phyloP scores from a whole-genome alignment of 2,329 filamentous ascomycete species.

The Trichoderma sp. region DNA sequence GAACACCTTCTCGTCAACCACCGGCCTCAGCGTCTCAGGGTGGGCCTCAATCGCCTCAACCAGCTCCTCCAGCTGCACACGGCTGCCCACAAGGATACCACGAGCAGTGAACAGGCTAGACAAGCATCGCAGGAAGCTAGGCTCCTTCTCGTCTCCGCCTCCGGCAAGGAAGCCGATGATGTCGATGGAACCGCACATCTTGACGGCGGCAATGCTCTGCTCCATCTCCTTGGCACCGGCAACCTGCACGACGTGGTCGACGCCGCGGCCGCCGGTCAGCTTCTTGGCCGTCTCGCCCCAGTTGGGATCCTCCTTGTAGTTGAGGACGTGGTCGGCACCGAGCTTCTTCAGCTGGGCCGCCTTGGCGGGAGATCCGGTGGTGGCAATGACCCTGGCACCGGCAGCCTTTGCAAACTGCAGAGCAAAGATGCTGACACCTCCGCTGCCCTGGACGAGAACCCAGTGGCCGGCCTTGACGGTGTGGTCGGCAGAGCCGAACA shows the following conservation, averaged over 20 bases:
- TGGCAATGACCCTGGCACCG: conserved; percentile 51
- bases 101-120: conserved; percentile 43
- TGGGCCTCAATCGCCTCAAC: conserved; percentile 50
- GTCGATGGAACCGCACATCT: conserved; percentile 48
- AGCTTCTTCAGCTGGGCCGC: conserved; percentile 45
- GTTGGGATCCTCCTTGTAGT: conserved; percentile 48
- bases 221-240: conserved; percentile 46
- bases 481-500: conserved; percentile 56
- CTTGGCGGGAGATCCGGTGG: conserved; percentile 50
- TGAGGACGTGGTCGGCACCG: conserved; percentile 52
- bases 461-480: conserved; percentile 54
- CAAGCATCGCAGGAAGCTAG: conserved; percentile 39
- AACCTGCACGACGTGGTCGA: conserved; percentile 52
- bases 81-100: conserved; percentile 49
- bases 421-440: conserved; percentile 67
- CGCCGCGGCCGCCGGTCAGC: conserved; percentile 46
- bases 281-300: conserved; percentile 49
- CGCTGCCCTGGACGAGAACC: conserved; percentile 70
- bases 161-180: conserved; percentile 43
- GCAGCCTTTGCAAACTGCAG: conserved; percentile 58
- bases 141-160: conserved; percentile 22
- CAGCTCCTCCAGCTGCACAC: conserved; percentile 54
- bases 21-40: conserved; percentile 45
- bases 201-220: conserved; percentile 48
- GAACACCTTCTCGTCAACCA: conserved; percentile 46